Evolutionary conservation across 2,329 filamentous ascomycete species (phyloP).

Genomic region (Dactylonectria estremocensis): DNA sequence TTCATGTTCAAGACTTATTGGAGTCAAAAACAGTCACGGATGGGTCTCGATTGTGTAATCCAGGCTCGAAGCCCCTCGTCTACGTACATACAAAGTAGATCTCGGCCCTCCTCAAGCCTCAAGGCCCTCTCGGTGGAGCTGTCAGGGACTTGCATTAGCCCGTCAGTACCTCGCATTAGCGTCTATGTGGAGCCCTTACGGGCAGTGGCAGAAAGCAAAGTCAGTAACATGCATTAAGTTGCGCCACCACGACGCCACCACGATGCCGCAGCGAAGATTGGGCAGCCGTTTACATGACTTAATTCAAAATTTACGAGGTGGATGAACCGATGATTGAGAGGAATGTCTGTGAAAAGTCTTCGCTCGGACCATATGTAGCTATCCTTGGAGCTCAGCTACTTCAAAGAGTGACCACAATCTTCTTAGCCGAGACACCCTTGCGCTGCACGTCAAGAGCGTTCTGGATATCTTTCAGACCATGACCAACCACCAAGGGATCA

Average conservation of each 20-base stretch:
- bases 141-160: conserved; percentile 1
- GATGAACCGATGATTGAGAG: not conserved
- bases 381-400: not conserved
- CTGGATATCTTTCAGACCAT: conserved; percentile 51
- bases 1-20: no score
- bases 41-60: not conserved
- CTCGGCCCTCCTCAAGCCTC: not conserved
- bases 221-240: conserved; percentile 4
- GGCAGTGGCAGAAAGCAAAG: conserved; percentile 1
- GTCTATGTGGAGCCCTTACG: not conserved
- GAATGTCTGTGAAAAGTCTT: not conserved
- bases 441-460: conserved; percentile 48
- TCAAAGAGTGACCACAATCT: conserved; percentile 52
- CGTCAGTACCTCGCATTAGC: conserved; percentile 4
- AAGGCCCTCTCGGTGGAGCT: not conserved
- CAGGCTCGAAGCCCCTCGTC: not conserved
- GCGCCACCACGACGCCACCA: no score
- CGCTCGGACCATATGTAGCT: not conserved
- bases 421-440: conserved; percentile 55
- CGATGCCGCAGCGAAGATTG: no score
- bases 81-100: conserved; percentile 3
- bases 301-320: no score
- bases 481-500: conserved; percentile 47
- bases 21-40: no score
- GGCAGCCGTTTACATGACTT: no score